Base-by-base conservation (phyloP, 345 rosid genomes). In the Citrus sp. region DNA sequence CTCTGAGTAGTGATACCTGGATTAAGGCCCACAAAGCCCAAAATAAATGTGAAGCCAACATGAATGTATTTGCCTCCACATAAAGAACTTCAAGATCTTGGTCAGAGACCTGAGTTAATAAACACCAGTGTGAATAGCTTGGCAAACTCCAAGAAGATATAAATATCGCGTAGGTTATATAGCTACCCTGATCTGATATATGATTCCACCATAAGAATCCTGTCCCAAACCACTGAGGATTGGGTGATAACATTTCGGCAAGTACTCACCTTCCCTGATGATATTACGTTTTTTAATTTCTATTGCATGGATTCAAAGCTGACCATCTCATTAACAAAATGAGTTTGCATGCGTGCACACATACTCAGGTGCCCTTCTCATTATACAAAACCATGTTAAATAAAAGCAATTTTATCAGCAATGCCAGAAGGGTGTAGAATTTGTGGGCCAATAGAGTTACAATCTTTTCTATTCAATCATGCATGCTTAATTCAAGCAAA, bases 1-100 rank as follows among this genome's bases (percentile, higher is more conserved):
- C 38, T 6, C 4, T 27, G 30, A 4, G 56, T 37, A 46, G 25
- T 7, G 27, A 75, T 82, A 93, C 99, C 98, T 95, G 99, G 79
- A 96, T 96, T 67, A 96, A 81, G 2, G 94, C 97, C 99, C 99
- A 96, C 77, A 92, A 80, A 8, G 98, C 97, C 99, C 98, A 96
- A 82, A 83, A 87, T 67, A 96, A 54, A 87, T 96, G 97, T 27
- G 98, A 87, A 65, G 97, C 97, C 80, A 94, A 75, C 87, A 87
- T 91, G 82, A 80, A 94, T 4, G 90, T 88, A 72, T 91, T 92
- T 72, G 97, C 3, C 90, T 96, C 98, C 2, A 91, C 73, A 30
- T 84, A 86, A 16, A 92, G 87, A 55, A 90, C 85, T 82, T 91
- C 90, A 6, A 96, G 83, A 75, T 94, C 97, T 77, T 70, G 76